Percentiles rank a stretch among this genome's conserved stretches.
These are phyloP conservation scores for Candida awuae DNA, from an alignment of 805 yeast genomes.

Conservation along the genomic window DNA sequence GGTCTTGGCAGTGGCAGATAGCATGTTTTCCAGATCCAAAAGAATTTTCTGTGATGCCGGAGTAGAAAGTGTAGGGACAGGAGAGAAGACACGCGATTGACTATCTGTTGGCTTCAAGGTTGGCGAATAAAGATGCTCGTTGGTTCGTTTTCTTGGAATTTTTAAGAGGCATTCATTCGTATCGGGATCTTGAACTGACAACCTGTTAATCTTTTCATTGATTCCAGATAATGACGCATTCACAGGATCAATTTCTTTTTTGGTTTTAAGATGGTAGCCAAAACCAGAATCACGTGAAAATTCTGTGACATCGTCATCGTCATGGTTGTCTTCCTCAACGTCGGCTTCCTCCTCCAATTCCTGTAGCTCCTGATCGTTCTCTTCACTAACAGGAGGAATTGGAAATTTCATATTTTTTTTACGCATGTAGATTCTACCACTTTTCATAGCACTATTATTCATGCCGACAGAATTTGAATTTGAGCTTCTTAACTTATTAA, in stretches of 20 bases:
- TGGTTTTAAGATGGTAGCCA: no score
- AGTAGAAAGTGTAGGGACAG: no score
- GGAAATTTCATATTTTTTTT: constrained; percentile 9
- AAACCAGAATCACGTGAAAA: not conserved
- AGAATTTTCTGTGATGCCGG: no score
- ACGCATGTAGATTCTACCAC: constrained; percentile 10
- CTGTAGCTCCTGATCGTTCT: constrained; percentile 11
- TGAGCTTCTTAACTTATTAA: not conserved
- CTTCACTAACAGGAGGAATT: constrained; percentile 11
- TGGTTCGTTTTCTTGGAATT: no score
- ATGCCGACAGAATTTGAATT: not conserved
- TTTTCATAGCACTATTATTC: constrained; percentile 2
- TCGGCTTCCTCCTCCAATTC: constrained; percentile 12
- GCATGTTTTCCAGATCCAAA: no score
- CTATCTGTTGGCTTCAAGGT: no score
- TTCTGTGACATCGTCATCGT: constrained; percentile 31
- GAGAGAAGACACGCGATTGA: no score
- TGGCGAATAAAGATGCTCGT: no score
- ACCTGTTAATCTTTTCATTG: not conserved
- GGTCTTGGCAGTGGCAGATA: no score
- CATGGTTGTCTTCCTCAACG: constrained; percentile 28
- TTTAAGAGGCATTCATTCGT: no score
- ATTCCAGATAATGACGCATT: no score
- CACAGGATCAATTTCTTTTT: not conserved
- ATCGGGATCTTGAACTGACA: no score